Percentiles rank a stretch among this genome's conserved stretches.
These are phyloP conservation scores for Galeopsis tetrahit DNA, from an alignment of 257 asterid genomes.

Conservation along the genomic window DNA sequence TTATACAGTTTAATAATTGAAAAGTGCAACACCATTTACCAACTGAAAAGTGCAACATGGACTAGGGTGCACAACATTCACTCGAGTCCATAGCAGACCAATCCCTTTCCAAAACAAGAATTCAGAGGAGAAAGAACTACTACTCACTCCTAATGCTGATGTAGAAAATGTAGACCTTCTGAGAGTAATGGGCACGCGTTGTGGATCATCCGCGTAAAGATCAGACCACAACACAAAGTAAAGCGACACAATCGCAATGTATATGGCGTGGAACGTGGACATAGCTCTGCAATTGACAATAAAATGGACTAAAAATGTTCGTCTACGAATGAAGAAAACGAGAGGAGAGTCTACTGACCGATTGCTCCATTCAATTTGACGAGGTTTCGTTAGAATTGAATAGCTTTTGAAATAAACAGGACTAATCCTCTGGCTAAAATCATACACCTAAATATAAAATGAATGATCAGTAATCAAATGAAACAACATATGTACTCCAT, in stretches of 20 bases:
- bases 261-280: constrained; percentile 75
- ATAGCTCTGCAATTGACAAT: constrained; percentile 58
- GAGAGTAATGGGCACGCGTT: constrained; percentile 50
- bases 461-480: neutral
- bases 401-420: constrained; percentile 65
- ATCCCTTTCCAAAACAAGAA: neutral
- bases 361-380: constrained; percentile 82
- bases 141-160: constrained; percentile 71
- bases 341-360: constrained; percentile 53
- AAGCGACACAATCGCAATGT: constrained; percentile 55
- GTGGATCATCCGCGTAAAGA: constrained; percentile 47
- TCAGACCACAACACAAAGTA: constrained; percentile 69
- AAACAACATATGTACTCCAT: neutral
- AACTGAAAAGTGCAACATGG: too few species aligned
- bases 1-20: too few species aligned
- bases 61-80: too few species aligned
- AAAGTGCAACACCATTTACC: too few species aligned
- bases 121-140: constrained; percentile 10
- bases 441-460: constrained; percentile 63
- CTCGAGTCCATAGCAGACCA: too few species aligned
- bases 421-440: constrained; percentile 58
- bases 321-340: constrained; percentile 8
- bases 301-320: constrained; percentile 20
- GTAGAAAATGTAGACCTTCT: constrained; percentile 62
- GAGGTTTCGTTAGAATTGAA: constrained; percentile 51